A percentile compares a stretch with the other conserved stretches of the same genome.
Conservation (phyloP, 1,139 yeast species). For the Blastobotrys proliferans region DNA sequence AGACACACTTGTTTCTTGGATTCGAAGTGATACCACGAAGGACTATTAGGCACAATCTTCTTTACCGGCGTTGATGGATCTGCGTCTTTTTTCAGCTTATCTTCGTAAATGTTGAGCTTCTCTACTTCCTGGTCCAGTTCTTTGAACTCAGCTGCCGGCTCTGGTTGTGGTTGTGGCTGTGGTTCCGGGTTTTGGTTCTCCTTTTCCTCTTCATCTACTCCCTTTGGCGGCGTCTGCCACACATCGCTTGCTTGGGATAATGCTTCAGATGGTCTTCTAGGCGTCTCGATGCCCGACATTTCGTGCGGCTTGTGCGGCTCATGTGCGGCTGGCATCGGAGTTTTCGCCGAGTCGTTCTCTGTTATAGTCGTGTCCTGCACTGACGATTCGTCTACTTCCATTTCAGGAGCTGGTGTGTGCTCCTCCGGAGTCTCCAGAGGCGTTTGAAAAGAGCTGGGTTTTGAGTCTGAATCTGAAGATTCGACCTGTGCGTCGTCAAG, state of each 20-base stretch:
- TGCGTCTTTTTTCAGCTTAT: background rate
- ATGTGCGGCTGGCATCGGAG: background rate
- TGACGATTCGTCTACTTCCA: too few species aligned
- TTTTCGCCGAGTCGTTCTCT: too few species aligned
- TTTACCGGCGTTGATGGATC: background rate
- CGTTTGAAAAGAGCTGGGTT: too few species aligned
- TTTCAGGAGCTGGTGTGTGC: too few species aligned
- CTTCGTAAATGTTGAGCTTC: slow-evolving; percentile 12
- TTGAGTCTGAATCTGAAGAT: too few species aligned
- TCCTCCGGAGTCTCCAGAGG: too few species aligned
- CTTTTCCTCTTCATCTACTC: slow-evolving; percentile 1
- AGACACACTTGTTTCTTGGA: slow-evolving; percentile 21
- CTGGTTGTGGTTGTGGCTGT: background rate
- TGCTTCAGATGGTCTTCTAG: background rate
- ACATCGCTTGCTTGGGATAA: too few species aligned
- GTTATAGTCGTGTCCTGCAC: too few species aligned
- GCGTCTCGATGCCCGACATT: background rate
- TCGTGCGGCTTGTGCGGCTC: background rate
- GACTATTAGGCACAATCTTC: background rate
- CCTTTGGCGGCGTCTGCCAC: background rate
- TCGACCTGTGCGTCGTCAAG: too few species aligned
- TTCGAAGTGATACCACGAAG: slow-evolving; percentile 22
- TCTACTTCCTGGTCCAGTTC: slow-evolving; percentile 8
- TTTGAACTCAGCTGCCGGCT: background rate
- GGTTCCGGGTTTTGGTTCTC: background rate